Percentiles rank a stretch among this genome's conserved stretches.
Conservation (phyloP, 2,329 filamentous ascomycete genomes). For the Fusarium sp. region DNA sequence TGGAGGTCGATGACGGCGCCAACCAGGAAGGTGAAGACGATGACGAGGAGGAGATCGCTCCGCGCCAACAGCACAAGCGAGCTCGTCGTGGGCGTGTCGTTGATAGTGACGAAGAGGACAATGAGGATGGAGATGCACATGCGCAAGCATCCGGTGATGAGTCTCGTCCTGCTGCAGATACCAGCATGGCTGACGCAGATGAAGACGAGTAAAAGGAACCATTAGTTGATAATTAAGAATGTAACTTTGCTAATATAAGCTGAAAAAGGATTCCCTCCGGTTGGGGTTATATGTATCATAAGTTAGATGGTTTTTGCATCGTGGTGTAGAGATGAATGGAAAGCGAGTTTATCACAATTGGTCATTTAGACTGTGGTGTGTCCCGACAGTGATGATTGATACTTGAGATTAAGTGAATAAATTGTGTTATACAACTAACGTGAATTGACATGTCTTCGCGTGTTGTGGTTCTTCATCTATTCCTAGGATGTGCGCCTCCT, state of each 20-base stretch:
- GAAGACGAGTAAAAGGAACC: constrained; percentile 41
- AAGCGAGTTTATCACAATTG: constrained; percentile 32
- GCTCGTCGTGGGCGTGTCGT: constrained; percentile 61
- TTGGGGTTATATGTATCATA: constrained; percentile 28
- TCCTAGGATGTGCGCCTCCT: background rate
- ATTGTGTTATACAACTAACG: constrained; percentile 3
- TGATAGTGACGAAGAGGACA: constrained; percentile 64
- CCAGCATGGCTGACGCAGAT: constrained; percentile 53
- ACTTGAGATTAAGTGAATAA: background rate
- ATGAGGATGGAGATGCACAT: constrained; percentile 35
- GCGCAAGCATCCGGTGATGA: constrained; percentile 34
- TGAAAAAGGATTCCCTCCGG: background rate
- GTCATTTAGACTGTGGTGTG: background rate
- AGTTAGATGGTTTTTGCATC: constrained; percentile 32
- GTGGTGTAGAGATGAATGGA: constrained; percentile 23
- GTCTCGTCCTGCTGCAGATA: constrained; percentile 46
- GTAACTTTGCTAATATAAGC: constrained; percentile 21
- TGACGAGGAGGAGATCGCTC: constrained; percentile 58
- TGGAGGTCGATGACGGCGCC: constrained; percentile 61
- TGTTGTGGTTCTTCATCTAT: constrained; percentile 1
- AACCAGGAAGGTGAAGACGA: constrained; percentile 55
- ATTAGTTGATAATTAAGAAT: constrained; percentile 18
- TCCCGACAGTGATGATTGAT: background rate
- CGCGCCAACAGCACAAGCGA: constrained; percentile 56
- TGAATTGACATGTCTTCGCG: constrained; percentile 17